phyloP scores from a whole-genome alignment of 352 stramenopile species.

The Aphanomyces stellatus region DNA sequence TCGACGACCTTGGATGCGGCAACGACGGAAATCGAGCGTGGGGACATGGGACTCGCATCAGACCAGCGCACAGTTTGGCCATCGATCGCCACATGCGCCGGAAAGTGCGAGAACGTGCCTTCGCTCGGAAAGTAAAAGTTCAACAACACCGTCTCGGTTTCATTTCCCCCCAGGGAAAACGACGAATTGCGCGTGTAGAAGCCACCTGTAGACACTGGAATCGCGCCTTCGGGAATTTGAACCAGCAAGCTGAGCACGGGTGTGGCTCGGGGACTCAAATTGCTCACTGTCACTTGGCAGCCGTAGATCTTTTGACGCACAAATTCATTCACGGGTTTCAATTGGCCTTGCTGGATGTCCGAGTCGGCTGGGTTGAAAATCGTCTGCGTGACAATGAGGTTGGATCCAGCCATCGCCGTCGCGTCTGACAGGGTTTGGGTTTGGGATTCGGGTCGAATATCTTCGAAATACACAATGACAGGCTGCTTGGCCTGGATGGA shows the following conservation, averaged over 20 bases:
- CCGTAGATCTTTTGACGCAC: constrained; percentile 42
- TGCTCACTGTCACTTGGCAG: constrained; percentile 45
- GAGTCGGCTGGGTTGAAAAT: constrained; percentile 28
- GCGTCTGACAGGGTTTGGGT: constrained; percentile 26
- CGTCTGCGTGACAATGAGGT: constrained; percentile 43
- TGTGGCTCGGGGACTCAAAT: constrained; percentile 31
- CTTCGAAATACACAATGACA: constrained; percentile 46
- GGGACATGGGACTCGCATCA: background rate
- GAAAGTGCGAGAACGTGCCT: constrained; percentile 43
- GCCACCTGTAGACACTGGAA: constrained; percentile 30
- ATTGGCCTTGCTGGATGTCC: constrained; percentile 13
- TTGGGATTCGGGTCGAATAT: constrained; percentile 27
- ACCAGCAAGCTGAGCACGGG: constrained; percentile 40
- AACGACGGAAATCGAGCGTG: constrained; percentile 27
- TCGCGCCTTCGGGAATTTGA: constrained; percentile 50
- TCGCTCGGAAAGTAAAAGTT: constrained; percentile 51
- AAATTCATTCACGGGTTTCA: constrained; percentile 30
- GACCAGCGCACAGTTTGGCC: constrained; percentile 30
- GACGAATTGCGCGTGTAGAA: constrained; percentile 48
- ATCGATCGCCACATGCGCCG: constrained; percentile 34
- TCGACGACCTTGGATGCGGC: constrained; percentile 31
- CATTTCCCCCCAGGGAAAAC: constrained; percentile 30
- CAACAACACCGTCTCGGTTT: constrained; percentile 32
- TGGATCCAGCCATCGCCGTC: background rate
- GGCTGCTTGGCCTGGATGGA: constrained; percentile 10